These are phyloP conservation scores for Phytophthora constricta DNA, from an alignment of 352 stramenopile species.

Conservation along the genomic window DNA sequence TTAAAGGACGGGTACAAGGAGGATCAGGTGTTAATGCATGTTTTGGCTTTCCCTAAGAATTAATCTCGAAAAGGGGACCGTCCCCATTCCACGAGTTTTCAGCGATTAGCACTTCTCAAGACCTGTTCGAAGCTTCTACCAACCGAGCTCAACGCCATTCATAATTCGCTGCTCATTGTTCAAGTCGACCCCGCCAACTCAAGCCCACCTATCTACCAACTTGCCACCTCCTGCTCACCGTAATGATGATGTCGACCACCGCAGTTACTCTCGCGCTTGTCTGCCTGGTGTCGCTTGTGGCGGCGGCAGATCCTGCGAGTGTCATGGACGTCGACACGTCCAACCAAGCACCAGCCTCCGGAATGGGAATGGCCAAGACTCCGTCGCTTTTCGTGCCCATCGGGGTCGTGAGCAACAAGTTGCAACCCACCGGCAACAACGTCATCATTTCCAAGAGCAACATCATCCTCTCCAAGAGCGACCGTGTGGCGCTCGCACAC, in stretches of 20 bases:
- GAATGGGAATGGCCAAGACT: not conserved
- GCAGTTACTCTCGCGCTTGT: conserved; percentile 1
- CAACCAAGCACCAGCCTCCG: no score
- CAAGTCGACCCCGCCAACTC: conserved; percentile 18
- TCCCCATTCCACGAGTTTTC: no score
- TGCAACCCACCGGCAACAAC: conserved; percentile 22
- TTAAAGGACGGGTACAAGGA: no score
- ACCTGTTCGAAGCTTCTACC: no score
- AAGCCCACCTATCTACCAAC: conserved; percentile 16
- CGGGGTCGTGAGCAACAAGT: not conserved
- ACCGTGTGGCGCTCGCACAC: conserved; percentile 24
- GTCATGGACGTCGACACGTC: conserved; percentile 2
- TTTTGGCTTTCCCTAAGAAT: no score
- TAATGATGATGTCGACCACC: conserved; percentile 18
- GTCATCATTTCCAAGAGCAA: conserved; percentile 23
- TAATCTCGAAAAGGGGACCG: no score
- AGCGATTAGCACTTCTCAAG: no score
- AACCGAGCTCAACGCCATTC: no score
- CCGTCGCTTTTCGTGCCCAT: not conserved
- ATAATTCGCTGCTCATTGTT: conserved; percentile 28
- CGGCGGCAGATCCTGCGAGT: conserved; percentile 7
- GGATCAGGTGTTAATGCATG: no score
- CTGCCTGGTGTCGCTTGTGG: conserved; percentile 14
- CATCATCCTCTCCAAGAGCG: conserved; percentile 1
- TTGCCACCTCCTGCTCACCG: no score